phyloP scores from a whole-genome alignment of 768 basidiomycete genomes.

The Lanmaoa rubissima region DNA sequence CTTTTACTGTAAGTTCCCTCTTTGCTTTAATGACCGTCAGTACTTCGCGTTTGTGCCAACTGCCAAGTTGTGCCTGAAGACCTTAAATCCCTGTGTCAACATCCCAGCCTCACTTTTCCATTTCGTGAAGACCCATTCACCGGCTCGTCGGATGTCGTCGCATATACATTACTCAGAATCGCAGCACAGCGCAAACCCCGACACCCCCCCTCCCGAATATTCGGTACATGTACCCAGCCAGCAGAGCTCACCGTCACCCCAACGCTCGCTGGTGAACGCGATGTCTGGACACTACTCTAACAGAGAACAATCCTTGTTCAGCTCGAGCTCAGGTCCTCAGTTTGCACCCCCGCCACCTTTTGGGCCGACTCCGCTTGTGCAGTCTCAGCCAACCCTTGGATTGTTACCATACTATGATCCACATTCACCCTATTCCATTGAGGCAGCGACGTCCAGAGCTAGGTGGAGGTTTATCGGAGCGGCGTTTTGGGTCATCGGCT shows the following conservation, averaged over 20 bases:
- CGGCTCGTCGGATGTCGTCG: conserved; percentile 10
- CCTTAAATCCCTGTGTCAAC: background rate
- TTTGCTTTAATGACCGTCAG: background rate
- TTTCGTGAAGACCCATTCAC: background rate
- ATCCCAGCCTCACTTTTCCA: background rate
- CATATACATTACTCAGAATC: conserved; percentile 12
- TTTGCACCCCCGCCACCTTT: conserved; percentile 20
- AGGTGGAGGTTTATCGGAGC: conserved; percentile 45
- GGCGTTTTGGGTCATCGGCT: conserved; percentile 36
- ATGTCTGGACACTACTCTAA: conserved; percentile 16
- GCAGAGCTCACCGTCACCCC: conserved; percentile 18
- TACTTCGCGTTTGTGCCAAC: background rate
- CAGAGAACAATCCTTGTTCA: conserved; percentile 17
- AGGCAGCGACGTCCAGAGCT: conserved; percentile 39
- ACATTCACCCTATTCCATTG: conserved; percentile 37
- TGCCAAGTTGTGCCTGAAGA: background rate
- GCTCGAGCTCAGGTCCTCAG: conserved; percentile 12
- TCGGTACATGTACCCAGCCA: conserved; percentile 18
- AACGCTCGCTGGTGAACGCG: conserved; percentile 10
- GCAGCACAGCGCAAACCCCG: conserved; percentile 25
- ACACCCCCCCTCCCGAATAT: conserved; percentile 31
- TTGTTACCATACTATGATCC: conserved; percentile 44
- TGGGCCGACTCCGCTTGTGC: conserved; percentile 43
- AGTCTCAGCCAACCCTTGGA: conserved; percentile 35
- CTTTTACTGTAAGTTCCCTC: background rate